Evolutionary conservation across 2,329 filamentous ascomycete species (phyloP).

Genomic region (Teratosphaeria viscida): DNA sequence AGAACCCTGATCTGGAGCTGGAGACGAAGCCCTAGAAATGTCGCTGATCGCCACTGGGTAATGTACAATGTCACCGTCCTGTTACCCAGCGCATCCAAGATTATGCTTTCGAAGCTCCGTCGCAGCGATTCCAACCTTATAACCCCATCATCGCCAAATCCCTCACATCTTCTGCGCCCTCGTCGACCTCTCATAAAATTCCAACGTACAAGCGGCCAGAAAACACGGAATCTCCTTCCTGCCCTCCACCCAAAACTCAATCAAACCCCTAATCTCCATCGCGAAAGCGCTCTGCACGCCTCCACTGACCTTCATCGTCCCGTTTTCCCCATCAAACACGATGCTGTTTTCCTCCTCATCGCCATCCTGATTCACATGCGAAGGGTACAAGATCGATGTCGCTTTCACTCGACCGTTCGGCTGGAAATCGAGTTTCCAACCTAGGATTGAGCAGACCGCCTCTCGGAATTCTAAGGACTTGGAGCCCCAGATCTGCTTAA

Average conservation of each 20-base stretch:
- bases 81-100: background rate
- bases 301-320: constrained; percentile 95
- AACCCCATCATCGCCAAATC: background rate
- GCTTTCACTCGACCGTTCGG: constrained; percentile 95
- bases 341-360: constrained; percentile 50
- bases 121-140: background rate
- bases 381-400: constrained; percentile 70
- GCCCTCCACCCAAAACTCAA: constrained; percentile 93
- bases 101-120: background rate
- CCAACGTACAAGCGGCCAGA: constrained; percentile 77
- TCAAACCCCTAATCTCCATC: constrained; percentile 69
- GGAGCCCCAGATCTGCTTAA: constrained; percentile 85
- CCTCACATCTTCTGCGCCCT: constrained; percentile 18
- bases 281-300: constrained; percentile 83
- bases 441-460: constrained; percentile 80
- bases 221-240: constrained; percentile 91
- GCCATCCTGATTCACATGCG: constrained; percentile 14
- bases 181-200: constrained; percentile 69
- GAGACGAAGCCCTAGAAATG: constrained; percentile 15
- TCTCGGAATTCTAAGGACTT: constrained; percentile 94
- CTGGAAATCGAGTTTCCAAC: constrained; percentile 91
- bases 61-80: background rate
- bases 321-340: constrained; percentile 84
- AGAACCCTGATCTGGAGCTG: constrained; percentile 27
- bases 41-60: background rate